Base-by-base conservation (phyloP, 192 early-diverging fungal genomes). In the Coemansia sp. region DNA sequence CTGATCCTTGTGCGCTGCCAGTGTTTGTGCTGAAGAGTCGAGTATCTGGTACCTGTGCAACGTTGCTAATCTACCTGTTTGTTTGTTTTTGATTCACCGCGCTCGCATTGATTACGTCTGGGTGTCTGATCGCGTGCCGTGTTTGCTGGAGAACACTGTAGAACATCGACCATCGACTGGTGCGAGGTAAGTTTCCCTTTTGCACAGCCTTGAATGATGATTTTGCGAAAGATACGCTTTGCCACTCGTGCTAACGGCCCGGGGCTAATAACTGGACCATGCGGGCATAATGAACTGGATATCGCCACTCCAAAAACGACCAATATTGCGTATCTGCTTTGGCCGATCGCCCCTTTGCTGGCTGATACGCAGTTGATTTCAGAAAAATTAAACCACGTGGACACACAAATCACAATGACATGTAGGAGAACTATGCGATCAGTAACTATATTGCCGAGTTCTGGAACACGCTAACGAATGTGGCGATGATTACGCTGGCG, bases 151-250 rank as follows among this genome's bases (percentile, higher is more conserved):
- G 7, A 25, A 55, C 12, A 34, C 28, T 25, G 21, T 81, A 84
- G 83, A 53, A 87, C 86, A 40, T 83, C 86, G 8, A 87, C 86
- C 2, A 74, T 87, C 47, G 89, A 90, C 66, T 90, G 89, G 89
- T 90, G 89, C 72, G 89, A 90, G 80, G 87, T 86, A 83, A 75
- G 75, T 28, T 36, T 61, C 21, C 38, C 22, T 42, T 42, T 4
- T 31, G 15, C 21, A 28, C 8, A 7, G 28, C 28, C 28, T 0
- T 31, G 28, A 8, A 31, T 7, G 22, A 2, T 14, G 15, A 23
- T 14, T 52, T 23, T 52, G 21, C 50, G 15, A 21, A 52, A 52
- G 21, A 47, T 47, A 22, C 49, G n/a, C 49, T 31, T 31, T 31
- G 28, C 28, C 28, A 31, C 28, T 31, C 28, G 28, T 31, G 28